Evolutionary conservation across 371 early-diverging fungal species (phyloP), one percentile per base, ranked within the genome.

Genomic region (Caulochytrium protostelioides): DNA sequence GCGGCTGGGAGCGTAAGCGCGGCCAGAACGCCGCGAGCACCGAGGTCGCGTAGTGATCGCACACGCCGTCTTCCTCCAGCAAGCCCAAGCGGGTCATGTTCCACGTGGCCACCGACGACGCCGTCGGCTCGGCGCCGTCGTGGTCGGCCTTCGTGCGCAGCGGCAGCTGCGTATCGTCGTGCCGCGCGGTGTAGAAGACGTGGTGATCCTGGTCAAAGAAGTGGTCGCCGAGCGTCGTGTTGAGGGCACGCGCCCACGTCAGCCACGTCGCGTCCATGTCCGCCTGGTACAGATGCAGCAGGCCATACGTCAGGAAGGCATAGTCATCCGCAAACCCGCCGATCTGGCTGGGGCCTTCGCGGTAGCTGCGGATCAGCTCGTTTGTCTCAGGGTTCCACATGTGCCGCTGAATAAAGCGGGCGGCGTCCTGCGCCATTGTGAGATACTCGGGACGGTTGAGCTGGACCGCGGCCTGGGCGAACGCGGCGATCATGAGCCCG

Each of bases 61-160:
- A n/a, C n/a, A n/a, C n/a, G n/a, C n/a, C n/a, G n/a, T n/a, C n/a
- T n/a, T n/a, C n/a, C n/a, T n/a, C n/a, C n/a, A n/a, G n/a, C n/a
- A n/a, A n/a, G n/a, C n/a, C n/a, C n/a, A n/a, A n/a, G n/a, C n/a
- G n/a, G n/a, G n/a, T n/a, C n/a, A n/a, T n/a, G 32, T 49, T 49
- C 22, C 20, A 25, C 22, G 40, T 30, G 20, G 44, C 22, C 4
- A 49, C 35, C 5, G 49, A 43, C 13, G 35, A 57, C 52, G 62
- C 44, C 18, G 72, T 58, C 13, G 74, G 74, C 39, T 74, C 74
- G 0, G 74, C 71, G 12, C 71, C 70, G 46, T 74, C 74, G 44
- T 68, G 65, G 33, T 69, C 73, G 63, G 22, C 72, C 42, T 74
- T 74, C 50, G 68, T 32, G 31, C 70, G 37, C 22, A 74, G 37